phyloP scores from a whole-genome alignment of 1,139 yeast genomes.

The Kodamaea sp. region DNA sequence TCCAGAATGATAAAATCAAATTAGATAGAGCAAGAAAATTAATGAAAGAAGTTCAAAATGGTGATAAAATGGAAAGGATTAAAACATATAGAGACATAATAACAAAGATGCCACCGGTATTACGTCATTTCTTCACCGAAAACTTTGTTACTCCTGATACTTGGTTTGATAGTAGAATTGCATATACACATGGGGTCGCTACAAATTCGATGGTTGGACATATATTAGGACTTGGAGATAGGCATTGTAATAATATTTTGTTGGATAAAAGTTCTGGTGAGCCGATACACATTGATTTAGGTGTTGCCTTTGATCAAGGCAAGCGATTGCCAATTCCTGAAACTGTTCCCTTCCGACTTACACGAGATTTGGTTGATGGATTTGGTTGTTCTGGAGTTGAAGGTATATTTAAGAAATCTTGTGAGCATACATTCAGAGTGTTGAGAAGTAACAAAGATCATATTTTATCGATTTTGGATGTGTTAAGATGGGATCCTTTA shows the following conservation, averaged over 20 bases:
- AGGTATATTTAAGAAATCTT: constrained; percentile 69
- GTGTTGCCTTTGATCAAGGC: constrained; percentile 95
- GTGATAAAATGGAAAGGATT: constrained; percentile 44
- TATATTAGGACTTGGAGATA: constrained; percentile 87
- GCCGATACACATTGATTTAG: constrained; percentile 92
- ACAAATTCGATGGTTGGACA: constrained; percentile 84
- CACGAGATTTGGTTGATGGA: constrained; percentile 90
- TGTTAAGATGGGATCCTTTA: constrained; percentile 86
- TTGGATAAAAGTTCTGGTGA: constrained; percentile 80
- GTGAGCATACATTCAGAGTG: constrained; percentile 71
- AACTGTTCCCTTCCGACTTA: constrained; percentile 85
- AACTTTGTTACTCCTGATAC: constrained; percentile 61
- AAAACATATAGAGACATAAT: constrained; percentile 50
- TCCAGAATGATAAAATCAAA: constrained; percentile 43
- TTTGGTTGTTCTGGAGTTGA: constrained; percentile 80
- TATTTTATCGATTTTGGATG: constrained; percentile 79
- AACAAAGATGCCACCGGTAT: constrained; percentile 57
- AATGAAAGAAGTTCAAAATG: constrained; percentile 59
- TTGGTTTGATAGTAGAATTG: constrained; percentile 68
- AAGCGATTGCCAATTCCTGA: constrained; percentile 82
- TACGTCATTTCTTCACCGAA: constrained; percentile 67
- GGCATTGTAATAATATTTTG: constrained; percentile 88
- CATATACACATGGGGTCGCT: constrained; percentile 78
- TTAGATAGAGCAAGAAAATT: constrained; percentile 51
- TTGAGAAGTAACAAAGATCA: constrained; percentile 63